These are phyloP conservation scores for Diutina pseudorugosa DNA, from an alignment of 1,139 yeast genomes.

Conservation along the genomic window DNA sequence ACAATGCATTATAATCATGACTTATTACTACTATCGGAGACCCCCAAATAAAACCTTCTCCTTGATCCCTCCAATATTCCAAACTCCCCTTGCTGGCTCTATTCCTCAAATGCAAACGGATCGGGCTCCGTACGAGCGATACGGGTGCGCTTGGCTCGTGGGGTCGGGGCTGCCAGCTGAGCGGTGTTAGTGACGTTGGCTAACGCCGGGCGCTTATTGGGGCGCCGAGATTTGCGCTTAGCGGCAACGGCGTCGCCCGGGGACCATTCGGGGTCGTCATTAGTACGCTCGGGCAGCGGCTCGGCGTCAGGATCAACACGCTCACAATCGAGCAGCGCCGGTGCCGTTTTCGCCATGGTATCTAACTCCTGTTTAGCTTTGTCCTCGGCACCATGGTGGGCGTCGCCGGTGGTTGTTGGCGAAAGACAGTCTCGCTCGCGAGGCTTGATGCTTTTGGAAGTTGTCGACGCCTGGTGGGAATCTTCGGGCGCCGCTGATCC, in stretches of 20 bases:
- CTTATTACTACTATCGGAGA: not conserved
- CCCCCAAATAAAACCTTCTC: not conserved
- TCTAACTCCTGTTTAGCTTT: too few relatives aligned
- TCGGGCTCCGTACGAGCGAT: not conserved
- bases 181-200: conserved; percentile 2
- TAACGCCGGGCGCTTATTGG: not conserved
- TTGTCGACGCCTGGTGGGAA: not conserved
- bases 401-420: not conserved
- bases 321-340: not conserved
- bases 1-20: not conserved
- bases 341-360: not conserved
- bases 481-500: not conserved
- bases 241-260: not conserved
- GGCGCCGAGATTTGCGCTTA: not conserved
- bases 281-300: not conserved
- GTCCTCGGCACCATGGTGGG: not conserved
- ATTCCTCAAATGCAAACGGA: conserved; percentile 3
- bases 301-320: not conserved
- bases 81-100: not conserved
- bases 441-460: not conserved
- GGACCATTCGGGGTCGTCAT: not conserved
- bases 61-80: too few relatives aligned
- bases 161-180: not conserved
- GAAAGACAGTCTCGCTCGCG: not conserved
- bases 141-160: not conserved